A percentile compares a stretch with the other conserved stretches of the same genome.
phyloP scores from a whole-genome alignment of 1,284 basidiomycete species.

The Fomitopsis pinicola region DNA sequence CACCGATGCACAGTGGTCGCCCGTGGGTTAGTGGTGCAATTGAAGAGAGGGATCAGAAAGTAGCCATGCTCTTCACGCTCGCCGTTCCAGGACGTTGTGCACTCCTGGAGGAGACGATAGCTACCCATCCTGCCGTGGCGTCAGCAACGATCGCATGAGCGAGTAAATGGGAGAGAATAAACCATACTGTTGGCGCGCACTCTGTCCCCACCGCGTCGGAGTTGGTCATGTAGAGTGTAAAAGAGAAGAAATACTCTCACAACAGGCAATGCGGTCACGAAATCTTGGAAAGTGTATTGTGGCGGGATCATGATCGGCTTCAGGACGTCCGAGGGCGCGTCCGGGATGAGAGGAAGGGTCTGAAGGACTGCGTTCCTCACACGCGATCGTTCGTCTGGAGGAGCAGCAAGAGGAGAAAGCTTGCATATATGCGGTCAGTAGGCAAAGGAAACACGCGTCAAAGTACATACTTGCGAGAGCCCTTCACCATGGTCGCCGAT shows the following conservation, averaged over 20 bases:
- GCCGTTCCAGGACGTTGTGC: conserved; percentile 70
- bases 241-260: conserved; percentile 34
- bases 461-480: neutral
- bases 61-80: conserved; percentile 78
- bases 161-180: neutral
- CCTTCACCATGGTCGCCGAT: neutral
- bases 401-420: conserved; percentile 5
- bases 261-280: conserved; percentile 53
- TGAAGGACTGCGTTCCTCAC: conserved; percentile 53
- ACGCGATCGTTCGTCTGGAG: conserved; percentile 46
- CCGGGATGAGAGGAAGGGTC: conserved; percentile 54
- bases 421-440: neutral
- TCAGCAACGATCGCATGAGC: conserved; percentile 7
- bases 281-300: conserved; percentile 62
- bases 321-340: conserved; percentile 58
- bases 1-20: conserved; percentile 70
- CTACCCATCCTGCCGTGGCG: conserved; percentile 47
- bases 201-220: conserved; percentile 1
- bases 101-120: conserved; percentile 60
- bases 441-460: neutral
- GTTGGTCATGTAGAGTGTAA: neutral
- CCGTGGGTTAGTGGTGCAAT: conserved; percentile 71
- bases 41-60: conserved; percentile 64
- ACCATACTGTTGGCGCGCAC: conserved; percentile 47
- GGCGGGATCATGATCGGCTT: conserved; percentile 63